These are phyloP conservation scores for Sclerotiophoma versabilis DNA, from an alignment of 2,329 filamentous ascomycete genomes.

Conservation along the genomic window DNA sequence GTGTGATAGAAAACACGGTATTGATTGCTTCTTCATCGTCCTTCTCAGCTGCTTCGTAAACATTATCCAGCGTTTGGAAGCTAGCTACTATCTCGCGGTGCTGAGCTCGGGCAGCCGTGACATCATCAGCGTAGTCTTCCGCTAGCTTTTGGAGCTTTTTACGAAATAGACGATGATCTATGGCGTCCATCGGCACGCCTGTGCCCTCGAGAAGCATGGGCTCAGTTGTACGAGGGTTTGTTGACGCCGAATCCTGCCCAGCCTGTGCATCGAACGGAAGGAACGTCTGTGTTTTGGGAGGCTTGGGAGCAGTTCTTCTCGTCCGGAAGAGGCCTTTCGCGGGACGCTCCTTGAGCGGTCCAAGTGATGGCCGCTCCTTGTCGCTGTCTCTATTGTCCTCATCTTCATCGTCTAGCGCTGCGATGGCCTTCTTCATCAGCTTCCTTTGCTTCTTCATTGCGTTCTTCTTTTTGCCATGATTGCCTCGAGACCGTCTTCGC, in stretches of 20 bases:
- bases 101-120: constrained; percentile 49
- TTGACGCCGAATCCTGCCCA: neutral
- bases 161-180: constrained; percentile 40
- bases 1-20: constrained; percentile 66
- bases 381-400: constrained; percentile 24
- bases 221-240: constrained; percentile 4
- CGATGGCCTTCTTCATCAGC: constrained; percentile 35
- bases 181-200: constrained; percentile 35
- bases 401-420: constrained; percentile 24
- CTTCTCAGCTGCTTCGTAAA: constrained; percentile 52
- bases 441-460: constrained; percentile 35
- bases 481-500: constrained; percentile 38
- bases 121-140: constrained; percentile 46
- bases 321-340: constrained; percentile 41
- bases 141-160: constrained; percentile 38
- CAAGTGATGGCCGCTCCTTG: constrained; percentile 27
- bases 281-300: constrained; percentile 35
- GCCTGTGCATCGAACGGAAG: constrained; percentile 34
- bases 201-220: constrained; percentile 38
- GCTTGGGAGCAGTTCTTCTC: constrained; percentile 24
- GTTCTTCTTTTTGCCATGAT: constrained; percentile 37
- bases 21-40: constrained; percentile 59
- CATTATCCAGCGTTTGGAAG: constrained; percentile 56
- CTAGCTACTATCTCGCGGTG: constrained; percentile 50
- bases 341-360: constrained; percentile 32